Conservation (phyloP, 768 basidiomycete genomes). For the Cubamyces lactineus region DNA sequence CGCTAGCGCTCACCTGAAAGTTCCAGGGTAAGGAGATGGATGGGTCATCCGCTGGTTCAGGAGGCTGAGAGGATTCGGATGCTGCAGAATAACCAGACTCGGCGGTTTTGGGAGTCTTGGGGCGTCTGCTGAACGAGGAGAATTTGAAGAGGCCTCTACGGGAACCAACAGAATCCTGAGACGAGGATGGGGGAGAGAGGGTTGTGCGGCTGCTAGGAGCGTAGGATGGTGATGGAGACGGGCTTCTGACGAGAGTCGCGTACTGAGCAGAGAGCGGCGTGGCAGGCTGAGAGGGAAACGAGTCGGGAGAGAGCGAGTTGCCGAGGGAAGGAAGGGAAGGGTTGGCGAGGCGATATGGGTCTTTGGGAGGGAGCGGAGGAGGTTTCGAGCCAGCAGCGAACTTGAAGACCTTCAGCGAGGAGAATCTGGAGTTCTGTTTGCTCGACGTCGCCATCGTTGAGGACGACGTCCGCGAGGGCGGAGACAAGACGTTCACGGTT, state of each 20-base stretch:
- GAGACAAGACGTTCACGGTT: slow-evolving; percentile 18
- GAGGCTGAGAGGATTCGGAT: slow-evolving; percentile 22
- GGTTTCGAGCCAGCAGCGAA: slow-evolving; percentile 41
- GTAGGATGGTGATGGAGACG: slow-evolving; percentile 32
- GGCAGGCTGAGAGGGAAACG: slow-evolving; percentile 33
- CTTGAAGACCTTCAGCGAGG: slow-evolving; percentile 48
- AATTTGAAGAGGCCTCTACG: slow-evolving; percentile 43
- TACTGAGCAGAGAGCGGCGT: slow-evolving; percentile 37
- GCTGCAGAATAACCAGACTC: slow-evolving; percentile 20
- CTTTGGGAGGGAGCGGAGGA: slow-evolving; percentile 69
- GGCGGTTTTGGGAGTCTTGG: slow-evolving; percentile 38
- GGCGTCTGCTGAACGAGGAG: slow-evolving; percentile 37
- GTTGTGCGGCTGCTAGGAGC: slow-evolving; percentile 26
- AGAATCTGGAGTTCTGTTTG: slow-evolving; percentile 43
- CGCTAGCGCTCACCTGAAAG: slow-evolving; percentile 57
- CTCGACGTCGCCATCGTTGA: slow-evolving; percentile 32
- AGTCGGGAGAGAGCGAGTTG: slow-evolving; percentile 50
- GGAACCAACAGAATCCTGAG: slow-evolving; percentile 29
- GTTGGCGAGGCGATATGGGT: slow-evolving; percentile 49
- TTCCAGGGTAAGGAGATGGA: slow-evolving; percentile 74
- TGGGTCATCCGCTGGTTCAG: slow-evolving; percentile 51
- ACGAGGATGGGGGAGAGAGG: slow-evolving; percentile 27
- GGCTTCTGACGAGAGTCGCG: slow-evolving; percentile 33
- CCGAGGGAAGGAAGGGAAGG: slow-evolving; percentile 47
- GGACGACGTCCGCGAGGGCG: slow-evolving; percentile 22